Base-by-base conservation (phyloP, 2,329 filamentous ascomycete species). In the Aschersonia sp. region DNA sequence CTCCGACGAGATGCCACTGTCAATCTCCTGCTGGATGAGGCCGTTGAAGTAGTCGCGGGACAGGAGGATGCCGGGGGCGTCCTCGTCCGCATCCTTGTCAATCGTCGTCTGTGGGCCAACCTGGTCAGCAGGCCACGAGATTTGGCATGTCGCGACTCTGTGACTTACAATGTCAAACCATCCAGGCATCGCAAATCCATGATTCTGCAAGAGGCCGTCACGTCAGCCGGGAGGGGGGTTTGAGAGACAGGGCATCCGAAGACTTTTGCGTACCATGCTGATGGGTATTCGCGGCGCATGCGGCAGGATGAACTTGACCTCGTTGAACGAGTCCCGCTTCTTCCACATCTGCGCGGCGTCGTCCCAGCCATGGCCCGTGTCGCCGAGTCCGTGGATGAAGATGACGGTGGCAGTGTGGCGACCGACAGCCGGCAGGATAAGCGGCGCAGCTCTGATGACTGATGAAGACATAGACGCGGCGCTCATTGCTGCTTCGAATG, bases 331-430 rank as follows among this genome's bases (percentile, higher is more conserved):
- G 63, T 80, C 77, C 46, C 85, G 77, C 35, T 82, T 75, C 48
- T 87, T 81, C 83, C 84, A 95, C 65, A 90, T 87, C 70, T 94
- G 83, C 32, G 92, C 87, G 22, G 92, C 77, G 49, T 79, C 80
- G 43, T 84, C 76, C 89, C 86, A 90, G 55, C 85, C 85, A 54
- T 77, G 71, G 42, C 84, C 85, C 32, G 74, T 83, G 62, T 97
- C 92, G 52, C 92, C 92, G 40, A 98, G 72, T 11, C 92, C 92
- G 64, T 98, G 92, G 46, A 86, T 76, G 66, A 95, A 88, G 58
- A 98, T 97, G 58, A 97, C 84, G 4, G 90, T 95, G 30, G 88
- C 88, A 39, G 92, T 95, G 67, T 97, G 92, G 60, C 79, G 79
- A 61, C 78, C 84, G 35, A 85, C 69, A 41, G 89, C 86, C 31